Base-by-base conservation (phyloP, 2,329 filamentous ascomycete genomes). In the Shiraia sp. region DNA sequence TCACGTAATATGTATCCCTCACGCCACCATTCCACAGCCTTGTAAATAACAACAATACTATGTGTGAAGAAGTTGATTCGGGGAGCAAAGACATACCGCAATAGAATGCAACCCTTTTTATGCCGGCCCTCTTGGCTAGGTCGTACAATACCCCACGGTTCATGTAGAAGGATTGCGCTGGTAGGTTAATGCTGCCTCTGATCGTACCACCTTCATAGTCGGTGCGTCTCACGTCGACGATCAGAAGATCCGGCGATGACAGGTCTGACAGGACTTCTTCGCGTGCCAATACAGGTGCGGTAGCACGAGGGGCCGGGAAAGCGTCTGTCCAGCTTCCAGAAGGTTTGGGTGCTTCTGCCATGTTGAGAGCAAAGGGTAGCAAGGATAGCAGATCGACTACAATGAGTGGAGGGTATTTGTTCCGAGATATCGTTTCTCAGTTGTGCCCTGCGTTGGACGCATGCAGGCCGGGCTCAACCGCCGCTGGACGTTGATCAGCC, bases 191-290 rank as follows among this genome's bases (percentile, higher is more conserved):
- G 49, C 69, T 73, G n/a, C 72, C 72, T 16, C 65, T 60, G 33
- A 76, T 73, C 4, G 64, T 57, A 10, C 73, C 74, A 25, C 74
- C 74, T 39, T 73, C 70, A 47, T 73, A 76, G 54, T 76, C 74
- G n/a, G 66, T 75, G 27, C 73, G 63, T 15, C 74, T 70, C 23
- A 75, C 69, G 48, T 76, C 73, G 10, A 75, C 61, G 35, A 74
- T 56, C 28, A 75, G 69, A 37, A 74, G 54, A 27, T 59, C 51
- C 51, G 47, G 66, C 52, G 58, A 75, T 51, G 63, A 64, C 23
- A 67, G 49, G 15, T 46, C 36, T 38, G 63, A 61, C 35, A 72
- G 55, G 10, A 60, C 72, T 13, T 61, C 62, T 16, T 66, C 60
- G 37, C 63, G 64, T 36, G 72, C 59, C 49, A 75, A 66, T 42